phyloP scores from a whole-genome alignment of 2,329 filamentous ascomycete species.

The Epichloe elymi region DNA sequence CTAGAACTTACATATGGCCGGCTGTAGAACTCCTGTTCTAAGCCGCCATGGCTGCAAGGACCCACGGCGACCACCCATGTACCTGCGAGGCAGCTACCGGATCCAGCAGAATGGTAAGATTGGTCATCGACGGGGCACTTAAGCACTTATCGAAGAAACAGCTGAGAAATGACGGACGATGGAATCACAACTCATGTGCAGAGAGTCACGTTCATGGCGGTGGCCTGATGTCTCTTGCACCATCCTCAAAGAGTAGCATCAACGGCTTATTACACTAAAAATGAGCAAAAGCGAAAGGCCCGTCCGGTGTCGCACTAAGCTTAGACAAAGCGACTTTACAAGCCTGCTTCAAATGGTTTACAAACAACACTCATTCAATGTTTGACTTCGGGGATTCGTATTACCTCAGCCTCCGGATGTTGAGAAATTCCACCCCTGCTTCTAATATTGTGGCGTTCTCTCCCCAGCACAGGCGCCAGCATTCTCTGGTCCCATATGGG shows the following conservation, averaged over 20 bases:
- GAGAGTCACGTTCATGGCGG: no score
- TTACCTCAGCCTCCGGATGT: slow-evolving; percentile 1
- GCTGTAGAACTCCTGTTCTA: slow-evolving; percentile 3
- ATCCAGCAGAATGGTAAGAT: slow-evolving; percentile 6
- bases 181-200: no score
- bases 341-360: background rate
- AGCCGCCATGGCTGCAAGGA: slow-evolving; percentile 5
- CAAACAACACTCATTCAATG: background rate
- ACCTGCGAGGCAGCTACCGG: slow-evolving; percentile 1
- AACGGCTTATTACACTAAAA: no score
- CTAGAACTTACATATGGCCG: slow-evolving; percentile 6
- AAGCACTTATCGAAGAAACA: background rate
- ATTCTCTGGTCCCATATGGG: background rate
- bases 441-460: background rate
- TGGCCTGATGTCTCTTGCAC: no score
- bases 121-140: background rate
- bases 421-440: background rate
- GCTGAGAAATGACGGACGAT: background rate
- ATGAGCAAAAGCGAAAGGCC: background rate
- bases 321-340: background rate
- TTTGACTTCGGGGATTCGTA: background rate
- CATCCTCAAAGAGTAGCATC: no score
- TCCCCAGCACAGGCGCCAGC: background rate
- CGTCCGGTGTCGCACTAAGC: background rate
- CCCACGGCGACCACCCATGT: background rate